Evolutionary conservation across 192 early-diverging fungal genomes (phyloP).

Genomic region (Backusella circina): DNA sequence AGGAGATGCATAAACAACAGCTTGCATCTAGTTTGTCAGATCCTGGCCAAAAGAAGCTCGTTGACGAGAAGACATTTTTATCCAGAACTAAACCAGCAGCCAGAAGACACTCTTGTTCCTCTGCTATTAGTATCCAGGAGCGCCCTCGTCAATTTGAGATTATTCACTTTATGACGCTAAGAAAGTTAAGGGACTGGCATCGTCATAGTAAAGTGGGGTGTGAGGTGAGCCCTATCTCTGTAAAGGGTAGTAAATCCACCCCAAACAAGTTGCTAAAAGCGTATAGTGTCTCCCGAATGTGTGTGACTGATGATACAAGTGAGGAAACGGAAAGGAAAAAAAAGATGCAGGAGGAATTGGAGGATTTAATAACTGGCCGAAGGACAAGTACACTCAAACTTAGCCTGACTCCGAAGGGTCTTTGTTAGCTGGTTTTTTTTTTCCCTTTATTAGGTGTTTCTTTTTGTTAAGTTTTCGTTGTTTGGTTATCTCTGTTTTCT

Average conservation of each 20-base stretch:
- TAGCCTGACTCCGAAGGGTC: conserved; percentile 25
- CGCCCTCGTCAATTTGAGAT: background rate
- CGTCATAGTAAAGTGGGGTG: background rate
- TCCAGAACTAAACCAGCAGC: background rate
- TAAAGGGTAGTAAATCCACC: conserved; percentile 10
- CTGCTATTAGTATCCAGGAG: background rate
- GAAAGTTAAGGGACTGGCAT: background rate
- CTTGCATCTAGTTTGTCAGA: background rate
- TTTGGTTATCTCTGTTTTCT: background rate
- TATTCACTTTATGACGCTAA: background rate
- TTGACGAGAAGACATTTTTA: background rate
- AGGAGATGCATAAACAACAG: background rate
- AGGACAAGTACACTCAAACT: conserved; percentile 32
- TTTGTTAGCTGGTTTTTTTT: background rate
- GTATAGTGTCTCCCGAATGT: conserved; percentile 10
- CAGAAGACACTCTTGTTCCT: conserved; percentile 16
- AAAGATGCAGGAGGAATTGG: conserved; percentile 20
- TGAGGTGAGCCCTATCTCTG: background rate
- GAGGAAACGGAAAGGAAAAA: conserved; percentile 1
- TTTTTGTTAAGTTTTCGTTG: too few relatives aligned
- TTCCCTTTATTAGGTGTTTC: background rate
- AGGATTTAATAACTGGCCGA: conserved; percentile 29
- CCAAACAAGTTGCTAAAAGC: conserved; percentile 18
- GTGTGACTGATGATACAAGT: background rate
- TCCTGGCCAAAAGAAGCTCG: background rate